These are phyloP conservation scores for Leccinellum rugosiceps DNA, from an alignment of 768 basidiomycete species.

Conservation along the genomic window DNA sequence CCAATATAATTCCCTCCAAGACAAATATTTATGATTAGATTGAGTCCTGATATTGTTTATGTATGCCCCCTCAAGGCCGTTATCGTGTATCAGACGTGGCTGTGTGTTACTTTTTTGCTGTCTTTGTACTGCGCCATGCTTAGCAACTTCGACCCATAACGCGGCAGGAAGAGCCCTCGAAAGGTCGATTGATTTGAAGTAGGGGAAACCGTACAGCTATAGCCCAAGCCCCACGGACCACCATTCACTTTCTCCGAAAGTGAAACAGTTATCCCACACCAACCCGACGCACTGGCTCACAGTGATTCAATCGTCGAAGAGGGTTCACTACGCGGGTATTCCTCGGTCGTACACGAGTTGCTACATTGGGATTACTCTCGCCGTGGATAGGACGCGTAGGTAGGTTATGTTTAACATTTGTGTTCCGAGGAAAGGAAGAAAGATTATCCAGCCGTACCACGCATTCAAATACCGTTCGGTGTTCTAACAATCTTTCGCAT, in stretches of 20 bases:
- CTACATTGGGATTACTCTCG: background rate
- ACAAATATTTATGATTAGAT: background rate
- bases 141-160: background rate
- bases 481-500: background rate
- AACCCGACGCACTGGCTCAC: background rate
- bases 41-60: background rate
- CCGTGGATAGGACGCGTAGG: background rate
- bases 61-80: too few species aligned
- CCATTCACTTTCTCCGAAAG: background rate
- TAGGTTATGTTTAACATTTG: background rate
- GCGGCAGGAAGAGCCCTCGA: background rate
- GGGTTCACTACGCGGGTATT: background rate
- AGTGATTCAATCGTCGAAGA: background rate
- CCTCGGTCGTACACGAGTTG: background rate
- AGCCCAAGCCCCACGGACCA: background rate
- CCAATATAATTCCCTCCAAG: constrained; percentile 41
- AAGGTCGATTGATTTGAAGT: background rate
- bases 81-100: background rate
- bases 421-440: background rate
- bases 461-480: background rate
- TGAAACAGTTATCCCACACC: background rate
- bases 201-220: background rate
- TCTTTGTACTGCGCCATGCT: background rate
- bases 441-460: background rate
- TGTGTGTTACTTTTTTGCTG: background rate